These are phyloP conservation scores for Fraxinus platypoda DNA, from an alignment of 305 asterid species.

Conservation along the genomic window DNA sequence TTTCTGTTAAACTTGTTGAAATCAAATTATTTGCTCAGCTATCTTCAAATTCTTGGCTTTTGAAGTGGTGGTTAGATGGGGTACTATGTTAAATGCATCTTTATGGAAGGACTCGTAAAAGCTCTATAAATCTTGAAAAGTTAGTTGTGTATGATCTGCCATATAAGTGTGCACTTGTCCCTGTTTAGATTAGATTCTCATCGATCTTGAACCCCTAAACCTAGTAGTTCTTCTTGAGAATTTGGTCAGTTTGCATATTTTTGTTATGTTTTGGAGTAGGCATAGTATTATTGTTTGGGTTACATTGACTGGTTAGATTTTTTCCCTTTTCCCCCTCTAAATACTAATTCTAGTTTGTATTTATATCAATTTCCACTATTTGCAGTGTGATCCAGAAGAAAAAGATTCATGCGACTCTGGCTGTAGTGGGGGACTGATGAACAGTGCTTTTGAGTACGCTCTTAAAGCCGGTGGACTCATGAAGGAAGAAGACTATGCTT, in stretches of 20 bases:
- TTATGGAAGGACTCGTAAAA: neutral
- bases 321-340: neutral
- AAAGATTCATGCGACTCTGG: conserved; percentile 73
- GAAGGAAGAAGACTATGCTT: conserved; percentile 83
- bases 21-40: neutral
- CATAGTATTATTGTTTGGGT: neutral
- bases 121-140: neutral
- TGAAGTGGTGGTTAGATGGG: neutral
- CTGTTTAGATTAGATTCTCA: neutral
- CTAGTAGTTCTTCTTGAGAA: neutral
- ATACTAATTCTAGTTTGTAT: neutral
- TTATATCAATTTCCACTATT: neutral
- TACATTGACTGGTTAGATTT: neutral
- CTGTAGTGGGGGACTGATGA: conserved; percentile 91
- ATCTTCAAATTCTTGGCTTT: neutral
- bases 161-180: neutral
- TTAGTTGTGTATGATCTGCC: neutral
- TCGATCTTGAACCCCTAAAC: neutral
- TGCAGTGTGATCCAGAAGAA: conserved; percentile 90
- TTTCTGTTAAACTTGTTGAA: neutral
- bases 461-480: conserved; percentile 87
- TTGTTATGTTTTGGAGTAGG: neutral
- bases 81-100: neutral
- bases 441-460: conserved; percentile 84
- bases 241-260: neutral